Evolutionary conservation across 2,329 filamentous ascomycete genomes (phyloP), one percentile per base, ranked within the genome.

Genomic region (Fusarium circinatum): DNA sequence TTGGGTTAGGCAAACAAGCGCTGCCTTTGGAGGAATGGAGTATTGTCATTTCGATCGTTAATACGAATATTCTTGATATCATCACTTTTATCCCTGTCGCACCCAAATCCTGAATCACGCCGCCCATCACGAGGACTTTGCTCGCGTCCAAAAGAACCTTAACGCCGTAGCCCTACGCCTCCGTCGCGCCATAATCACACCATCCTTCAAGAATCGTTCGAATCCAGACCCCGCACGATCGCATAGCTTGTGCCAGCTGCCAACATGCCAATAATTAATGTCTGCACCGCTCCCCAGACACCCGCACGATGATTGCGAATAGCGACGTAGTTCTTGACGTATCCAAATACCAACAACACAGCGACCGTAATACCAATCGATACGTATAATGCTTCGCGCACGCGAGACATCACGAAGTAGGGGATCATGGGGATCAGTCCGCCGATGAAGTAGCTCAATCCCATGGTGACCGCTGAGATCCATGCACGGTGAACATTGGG

Each of bases 391-490:
- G 86, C 87, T n/a, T 84, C 76, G 30, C 80, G 79, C 13, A 88
- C 83, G 28, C 80, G 79, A 20, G 75, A 66, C 79, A 88, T 84
- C 73, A 92, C 84, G 73, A 94, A 91, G 82, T 94, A 94, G 1
- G 92, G 92, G 47, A 92, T 81, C 76, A 94, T 86, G 20, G 92
- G 92, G n/a, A 94, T 87, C 61, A 93, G 84, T 0, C 92, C 92
- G 26, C 92, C 92, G 28, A 93, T 80, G 59, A 94, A 90, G 79
- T 94, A 94, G 41, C 91, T 91, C 22, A 90, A 77, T 0, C 91
- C 90, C 76, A 94, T 92, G 14, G 90, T 93, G 32, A 90, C 72
- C 6, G 90, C 92, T 0, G 89, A 91, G 49, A 89, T 80, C 80
- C 86, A 79, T 76, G 89, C 81, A 71, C 84, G 78, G 76, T 83